A percentile compares a stretch with the other conserved stretches of the same genome.
phyloP scores from a whole-genome alignment of 2,329 filamentous ascomycete species.

The Hortaea werneckii region DNA sequence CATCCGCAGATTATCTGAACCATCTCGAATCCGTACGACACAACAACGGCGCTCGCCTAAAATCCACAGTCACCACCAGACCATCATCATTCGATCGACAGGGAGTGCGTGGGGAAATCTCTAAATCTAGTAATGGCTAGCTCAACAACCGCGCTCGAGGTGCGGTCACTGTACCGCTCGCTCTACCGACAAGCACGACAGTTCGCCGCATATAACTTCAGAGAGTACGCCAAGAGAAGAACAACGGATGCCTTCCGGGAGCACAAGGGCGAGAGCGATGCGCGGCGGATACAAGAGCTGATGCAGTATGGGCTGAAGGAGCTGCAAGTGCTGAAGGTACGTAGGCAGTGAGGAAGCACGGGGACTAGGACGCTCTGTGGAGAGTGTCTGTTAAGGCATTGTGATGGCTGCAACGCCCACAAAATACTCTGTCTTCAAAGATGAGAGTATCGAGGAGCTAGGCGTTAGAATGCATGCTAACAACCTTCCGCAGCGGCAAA shows the following conservation, averaged over 20 bases:
- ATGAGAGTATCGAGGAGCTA: background rate
- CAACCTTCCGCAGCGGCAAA: slow-evolving; percentile 63
- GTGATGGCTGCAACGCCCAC: background rate
- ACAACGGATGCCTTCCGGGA: slow-evolving; percentile 87
- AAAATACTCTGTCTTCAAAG: background rate
- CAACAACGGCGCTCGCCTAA: background rate
- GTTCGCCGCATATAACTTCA: slow-evolving; percentile 93
- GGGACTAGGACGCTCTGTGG: background rate
- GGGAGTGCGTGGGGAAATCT: slow-evolving; percentile 1
- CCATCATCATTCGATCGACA: too few species aligned
- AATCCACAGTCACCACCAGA: background rate
- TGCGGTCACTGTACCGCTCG: slow-evolving; percentile 58
- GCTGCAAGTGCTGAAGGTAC: slow-evolving; percentile 81
- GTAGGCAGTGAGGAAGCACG: slow-evolving; percentile 18
- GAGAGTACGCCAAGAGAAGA: slow-evolving; percentile 87
- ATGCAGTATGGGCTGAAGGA: slow-evolving; percentile 82
- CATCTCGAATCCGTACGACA: background rate
- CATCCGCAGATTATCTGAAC: too few species aligned
- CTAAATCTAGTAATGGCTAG: background rate
- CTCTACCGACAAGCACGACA: slow-evolving; percentile 76
- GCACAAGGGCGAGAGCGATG: slow-evolving; percentile 61
- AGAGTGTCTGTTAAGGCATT: too few species aligned
- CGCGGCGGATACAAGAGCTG: slow-evolving; percentile 71
- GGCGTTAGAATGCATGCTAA: slow-evolving; percentile 25
- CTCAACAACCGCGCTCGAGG: slow-evolving; percentile 13